Evolutionary conservation across 805 yeast species (phyloP), one percentile per base, ranked within the genome.

Genomic region (Hanseniaspora guilliermondii): DNA sequence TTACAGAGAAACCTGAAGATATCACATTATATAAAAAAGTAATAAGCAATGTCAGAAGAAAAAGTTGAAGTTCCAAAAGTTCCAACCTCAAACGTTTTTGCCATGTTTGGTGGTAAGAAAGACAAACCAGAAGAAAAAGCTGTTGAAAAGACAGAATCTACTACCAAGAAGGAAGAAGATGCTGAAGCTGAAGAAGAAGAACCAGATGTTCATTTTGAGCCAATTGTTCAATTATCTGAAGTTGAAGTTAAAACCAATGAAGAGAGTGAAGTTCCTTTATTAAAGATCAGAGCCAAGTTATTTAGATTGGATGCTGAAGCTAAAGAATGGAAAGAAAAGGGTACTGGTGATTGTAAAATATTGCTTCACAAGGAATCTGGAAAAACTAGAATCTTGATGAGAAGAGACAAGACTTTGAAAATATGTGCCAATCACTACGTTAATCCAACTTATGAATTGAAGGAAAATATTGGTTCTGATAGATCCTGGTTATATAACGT

Each of bases 311-410:
- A 82, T 64, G 77, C 81, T 42, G 95, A 87, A 57, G 64, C 82
- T 53, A 83, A 83, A 66, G 97, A 93, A 73, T 93, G 98, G 98
- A 93, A 93, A 72, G 98, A 93, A 77, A 86, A 98, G 76, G 98
- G 98, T 64, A 87, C 96, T 36, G 98, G 98, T 66, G 98, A 93
- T 67, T 96, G 88, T 64, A 87, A 93, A 73, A 87, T 93, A 72
- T 80, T 93, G 68, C 77, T 91, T 75, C 96, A 91, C 75, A 88
- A 87, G 71, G 73, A 73, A 58, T 74, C 87, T 56, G 77, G 79
- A 56, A 89, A 87, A 74, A 87, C 86, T 60, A 84, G 98, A 75
- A 72, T 93, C 61, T 76, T 93, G 67, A 93, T 93, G 98, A 87
- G 98, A 80, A 87, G 98, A 76, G 98, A 93, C 75, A 91, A 91